Evolutionary conservation across 2,329 filamentous ascomycete species (phyloP).

Genomic region (Claviceps arundinis): DNA sequence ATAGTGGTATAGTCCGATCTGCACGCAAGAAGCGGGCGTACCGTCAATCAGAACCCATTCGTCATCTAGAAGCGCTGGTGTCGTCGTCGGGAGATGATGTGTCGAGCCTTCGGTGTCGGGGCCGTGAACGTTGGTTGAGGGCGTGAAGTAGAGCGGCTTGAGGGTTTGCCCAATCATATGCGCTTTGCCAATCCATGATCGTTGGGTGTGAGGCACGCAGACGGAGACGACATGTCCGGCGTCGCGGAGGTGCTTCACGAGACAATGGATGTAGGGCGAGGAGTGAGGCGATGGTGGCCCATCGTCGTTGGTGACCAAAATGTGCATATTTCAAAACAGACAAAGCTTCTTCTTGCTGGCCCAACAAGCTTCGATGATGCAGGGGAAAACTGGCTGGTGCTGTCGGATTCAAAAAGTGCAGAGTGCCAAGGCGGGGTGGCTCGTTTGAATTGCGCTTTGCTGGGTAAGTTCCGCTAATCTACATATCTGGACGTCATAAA

Average conservation of each 20-base stretch:
- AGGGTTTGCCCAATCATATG: constrained; percentile 87
- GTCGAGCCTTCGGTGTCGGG: constrained; percentile 47
- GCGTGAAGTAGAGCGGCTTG: constrained; percentile 72
- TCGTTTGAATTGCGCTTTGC: too few relatives aligned
- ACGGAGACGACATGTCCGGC: constrained; percentile 84
- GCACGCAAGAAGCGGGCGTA: constrained; percentile 67
- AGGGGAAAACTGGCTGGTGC: too few relatives aligned
- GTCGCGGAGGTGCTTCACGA: constrained; percentile 55
- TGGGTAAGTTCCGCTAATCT: too few relatives aligned
- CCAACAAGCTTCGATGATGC: too few relatives aligned
- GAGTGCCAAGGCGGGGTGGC: too few relatives aligned
- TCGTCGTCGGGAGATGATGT: constrained; percentile 42
- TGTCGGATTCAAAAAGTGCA: too few relatives aligned
- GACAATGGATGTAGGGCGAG: constrained; percentile 67
- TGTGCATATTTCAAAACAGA: constrained; percentile 35
- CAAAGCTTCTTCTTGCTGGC: neutral
- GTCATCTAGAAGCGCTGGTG: constrained; percentile 37
- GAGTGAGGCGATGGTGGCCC: constrained; percentile 66
- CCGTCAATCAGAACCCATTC: constrained; percentile 76
- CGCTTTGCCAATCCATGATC: constrained; percentile 97
- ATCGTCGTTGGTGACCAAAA: constrained; percentile 65
- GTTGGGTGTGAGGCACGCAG: constrained; percentile 77
- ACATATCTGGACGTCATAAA: too few relatives aligned
- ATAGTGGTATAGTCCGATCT: constrained; percentile 71
- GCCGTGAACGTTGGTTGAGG: constrained; percentile 28